Conservation (phyloP, 2,329 filamentous ascomycete genomes). For the Thielaviopsis musarum region DNA sequence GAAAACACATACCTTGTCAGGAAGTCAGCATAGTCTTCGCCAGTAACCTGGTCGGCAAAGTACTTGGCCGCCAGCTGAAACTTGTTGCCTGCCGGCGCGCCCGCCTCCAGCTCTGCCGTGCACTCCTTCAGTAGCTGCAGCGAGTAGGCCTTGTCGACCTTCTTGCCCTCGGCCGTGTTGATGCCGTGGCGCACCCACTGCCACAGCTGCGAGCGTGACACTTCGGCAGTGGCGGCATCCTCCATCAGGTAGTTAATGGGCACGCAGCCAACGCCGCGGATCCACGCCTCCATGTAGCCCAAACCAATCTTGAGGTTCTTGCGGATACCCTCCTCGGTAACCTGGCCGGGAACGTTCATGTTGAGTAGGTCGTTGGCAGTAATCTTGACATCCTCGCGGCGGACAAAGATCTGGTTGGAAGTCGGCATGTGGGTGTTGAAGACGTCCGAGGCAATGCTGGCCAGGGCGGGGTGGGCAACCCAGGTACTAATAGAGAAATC, state of each 20-base stretch:
- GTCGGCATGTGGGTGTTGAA: constrained; percentile 99
- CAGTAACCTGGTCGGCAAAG: constrained; percentile 82
- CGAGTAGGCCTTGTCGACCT: constrained; percentile 81
- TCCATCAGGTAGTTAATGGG: constrained; percentile 99
- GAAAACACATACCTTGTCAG: constrained; percentile 51
- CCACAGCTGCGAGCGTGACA: constrained; percentile 88
- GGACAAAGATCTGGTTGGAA: constrained; percentile 85
- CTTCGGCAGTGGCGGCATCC: constrained; percentile 92
- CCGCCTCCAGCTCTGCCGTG: constrained; percentile 54
- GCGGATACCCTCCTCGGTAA: constrained; percentile 88
- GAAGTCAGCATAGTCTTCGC: constrained; percentile 96
- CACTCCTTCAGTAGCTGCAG: constrained; percentile 77
- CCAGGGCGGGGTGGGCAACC: constrained; percentile 92
- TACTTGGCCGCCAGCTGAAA: constrained; percentile 81
- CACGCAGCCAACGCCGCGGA: constrained; percentile 85
- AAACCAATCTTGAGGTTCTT: constrained; percentile 97
- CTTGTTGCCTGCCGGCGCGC: constrained; percentile 78
- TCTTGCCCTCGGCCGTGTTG: constrained; percentile 72
- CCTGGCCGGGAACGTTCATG: constrained; percentile 86
- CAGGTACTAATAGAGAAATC: constrained; percentile 40
- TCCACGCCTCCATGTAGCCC: constrained; percentile 97
- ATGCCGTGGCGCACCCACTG: constrained; percentile 72
- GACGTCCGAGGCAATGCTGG: constrained; percentile 70
- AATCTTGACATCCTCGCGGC: constrained; percentile 77
- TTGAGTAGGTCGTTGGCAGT: constrained; percentile 83